Percentiles rank a stretch among this genome's conserved stretches.
Evolutionary conservation across 208 protist genomes (phyloP).

Genomic region (Trypanosoma brucei): DNA sequence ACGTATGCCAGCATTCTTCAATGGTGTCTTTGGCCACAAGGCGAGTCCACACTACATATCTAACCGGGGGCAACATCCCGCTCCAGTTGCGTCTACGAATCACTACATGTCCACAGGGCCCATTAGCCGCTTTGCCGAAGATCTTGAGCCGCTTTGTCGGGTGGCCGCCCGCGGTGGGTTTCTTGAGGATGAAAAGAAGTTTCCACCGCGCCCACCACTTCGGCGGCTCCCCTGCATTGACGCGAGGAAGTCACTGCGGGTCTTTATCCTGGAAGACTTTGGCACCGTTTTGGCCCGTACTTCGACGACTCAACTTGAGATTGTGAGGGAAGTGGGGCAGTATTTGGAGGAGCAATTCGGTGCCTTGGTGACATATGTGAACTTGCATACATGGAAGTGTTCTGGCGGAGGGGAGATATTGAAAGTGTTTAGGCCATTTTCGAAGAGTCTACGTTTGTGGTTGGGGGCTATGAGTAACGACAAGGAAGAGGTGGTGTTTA

Average conservation of each 20-base stretch:
- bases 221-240: slow-evolving; percentile 37
- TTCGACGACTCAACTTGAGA: slow-evolving; percentile 44
- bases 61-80: slow-evolving; percentile 75
- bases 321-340: slow-evolving; percentile 52
- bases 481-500: slow-evolving; percentile 59
- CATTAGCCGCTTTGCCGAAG: slow-evolving; percentile 80
- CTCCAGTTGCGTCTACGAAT: slow-evolving; percentile 59
- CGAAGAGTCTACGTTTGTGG: slow-evolving; percentile 68
- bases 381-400: slow-evolving; percentile 51
- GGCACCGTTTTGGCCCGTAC: slow-evolving; percentile 49
- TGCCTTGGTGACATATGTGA: slow-evolving; percentile 70
- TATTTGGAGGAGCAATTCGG: slow-evolving; percentile 44
- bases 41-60: slow-evolving; percentile 80
- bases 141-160: slow-evolving; percentile 67
- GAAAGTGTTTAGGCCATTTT: slow-evolving; percentile 50
- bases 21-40: slow-evolving; percentile 88
- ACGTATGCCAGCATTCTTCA: slow-evolving; percentile 88
- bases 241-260: slow-evolving; percentile 26
- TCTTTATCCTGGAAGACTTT: slow-evolving; percentile 83
- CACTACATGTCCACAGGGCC: slow-evolving; percentile 85
- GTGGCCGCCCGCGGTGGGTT: slow-evolving; percentile 80
- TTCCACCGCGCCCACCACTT: slow-evolving; percentile 60
- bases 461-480: slow-evolving; percentile 51
- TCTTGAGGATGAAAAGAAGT: slow-evolving; percentile 46
- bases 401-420: slow-evolving; percentile 57